Evolutionary conservation across 768 basidiomycete genomes (phyloP), one percentile per base, ranked within the genome.

Genomic region (Hypsizygus marmoreus): DNA sequence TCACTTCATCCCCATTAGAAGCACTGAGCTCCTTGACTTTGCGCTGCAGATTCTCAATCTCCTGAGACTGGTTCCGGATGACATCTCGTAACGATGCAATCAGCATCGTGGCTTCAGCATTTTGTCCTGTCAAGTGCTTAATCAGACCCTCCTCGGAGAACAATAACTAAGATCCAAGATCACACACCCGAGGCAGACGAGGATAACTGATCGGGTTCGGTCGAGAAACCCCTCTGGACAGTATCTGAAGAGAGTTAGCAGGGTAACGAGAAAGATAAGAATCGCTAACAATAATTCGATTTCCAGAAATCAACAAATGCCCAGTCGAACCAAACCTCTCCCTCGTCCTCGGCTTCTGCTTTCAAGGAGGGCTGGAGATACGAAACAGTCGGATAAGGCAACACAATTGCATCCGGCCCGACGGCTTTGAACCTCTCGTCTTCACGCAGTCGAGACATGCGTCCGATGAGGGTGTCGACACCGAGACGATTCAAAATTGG

Each of bases 251-350:
- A 14, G 51, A 39, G 17, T 46, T 24, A 40, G 24, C 12, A 17
- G 36, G 36, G 40, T 40, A 45, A 30, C 20, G 12, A 36, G 11
- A 40, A 32, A 44, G 28, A 23, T 28, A 31, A 35, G 31, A 41
- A 19, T 66, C 25, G 40, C 89, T 62, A 57, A 95, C 95, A 91
- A 60, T 94, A 97, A 60, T 95, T 95, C 35, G 91, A 94, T 71
- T 98, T 98, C 88, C 92, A 95, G 65, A 97, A 99, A 66, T 99
- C 97, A 5, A 97, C 83, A 67, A 98, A 98, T 0, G 86, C 80
- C 92, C 95, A 98, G 64, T 98, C 95, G 60, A 98, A 90, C 97
- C 97, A 98, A 29, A 97, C 76, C 66, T 94, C 92, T 20, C 82
- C 89, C 58, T 90, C 87, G 50, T 82, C 82, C 40, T 72, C 69